These are phyloP conservation scores for Irpex sp. DNA, from an alignment of 1,284 basidiomycete genomes.

Conservation along the genomic window DNA sequence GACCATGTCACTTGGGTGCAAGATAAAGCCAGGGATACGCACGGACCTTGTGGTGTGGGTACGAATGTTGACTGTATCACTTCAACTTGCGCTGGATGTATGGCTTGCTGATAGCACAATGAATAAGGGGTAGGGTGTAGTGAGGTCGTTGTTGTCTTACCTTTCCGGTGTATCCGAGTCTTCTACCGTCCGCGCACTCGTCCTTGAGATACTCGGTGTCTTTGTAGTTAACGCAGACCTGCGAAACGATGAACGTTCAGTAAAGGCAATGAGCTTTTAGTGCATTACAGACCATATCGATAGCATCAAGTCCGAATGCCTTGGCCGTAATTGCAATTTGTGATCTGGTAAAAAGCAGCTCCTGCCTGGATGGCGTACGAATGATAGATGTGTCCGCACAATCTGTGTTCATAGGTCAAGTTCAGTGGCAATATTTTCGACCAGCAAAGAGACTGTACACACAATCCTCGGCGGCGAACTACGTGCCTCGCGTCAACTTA, in stretches of 20 bases:
- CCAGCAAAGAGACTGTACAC: slow-evolving; percentile 18
- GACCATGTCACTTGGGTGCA: neutral
- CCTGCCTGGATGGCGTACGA: slow-evolving; percentile 70
- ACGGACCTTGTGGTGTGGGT: slow-evolving; percentile 66
- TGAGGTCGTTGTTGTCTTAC: slow-evolving; percentile 33
- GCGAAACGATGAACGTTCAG: neutral
- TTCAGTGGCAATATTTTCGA: neutral
- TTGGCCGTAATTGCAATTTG: slow-evolving; percentile 83
- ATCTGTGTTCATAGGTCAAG: slow-evolving; percentile 37
- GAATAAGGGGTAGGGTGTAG: neutral
- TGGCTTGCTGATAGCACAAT: slow-evolving; percentile 77
- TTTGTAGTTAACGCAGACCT: slow-evolving; percentile 92
- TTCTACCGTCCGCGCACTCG: slow-evolving; percentile 77
- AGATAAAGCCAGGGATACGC: neutral
- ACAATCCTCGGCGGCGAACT: slow-evolving; percentile 95
- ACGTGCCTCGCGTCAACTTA: too few species aligned
- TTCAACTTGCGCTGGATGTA: slow-evolving; percentile 86
- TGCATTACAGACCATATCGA: slow-evolving; percentile 71
- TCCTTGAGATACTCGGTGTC: slow-evolving; percentile 65
- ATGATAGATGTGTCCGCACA: slow-evolving; percentile 86
- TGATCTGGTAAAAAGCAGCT: slow-evolving; percentile 85
- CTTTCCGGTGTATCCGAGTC: slow-evolving; percentile 86
- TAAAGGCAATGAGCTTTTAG: neutral
- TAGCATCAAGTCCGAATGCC: slow-evolving; percentile 79
- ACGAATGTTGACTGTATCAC: slow-evolving; percentile 79